These are phyloP conservation scores for Botrytis fragariae DNA, from an alignment of 2,329 filamentous ascomycete genomes.

Conservation along the genomic window DNA sequence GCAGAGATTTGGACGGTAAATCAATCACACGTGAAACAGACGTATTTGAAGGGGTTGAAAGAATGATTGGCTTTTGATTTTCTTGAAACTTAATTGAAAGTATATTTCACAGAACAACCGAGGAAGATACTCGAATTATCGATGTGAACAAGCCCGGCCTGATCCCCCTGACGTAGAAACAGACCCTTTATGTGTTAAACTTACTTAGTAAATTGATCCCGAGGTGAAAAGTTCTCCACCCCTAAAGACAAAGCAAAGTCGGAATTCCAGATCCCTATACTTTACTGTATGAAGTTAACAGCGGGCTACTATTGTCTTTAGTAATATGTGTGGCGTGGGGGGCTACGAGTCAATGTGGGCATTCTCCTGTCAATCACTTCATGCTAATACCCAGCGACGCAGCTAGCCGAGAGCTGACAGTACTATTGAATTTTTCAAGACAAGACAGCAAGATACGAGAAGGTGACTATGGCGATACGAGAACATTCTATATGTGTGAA, in stretches of 20 bases:
- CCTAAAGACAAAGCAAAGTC: background rate
- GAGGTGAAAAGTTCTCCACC: background rate
- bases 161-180: background rate
- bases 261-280: background rate
- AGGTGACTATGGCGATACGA: background rate
- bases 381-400: background rate
- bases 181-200: background rate
- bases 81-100: background rate
- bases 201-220: background rate
- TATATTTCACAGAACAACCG: background rate
- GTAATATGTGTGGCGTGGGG: background rate
- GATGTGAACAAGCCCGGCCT: background rate
- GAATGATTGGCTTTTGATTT: background rate
- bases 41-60: background rate
- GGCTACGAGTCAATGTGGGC: background rate
- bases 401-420: background rate
- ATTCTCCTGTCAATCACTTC: background rate
- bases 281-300: background rate
- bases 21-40: background rate
- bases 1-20: background rate
- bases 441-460: background rate
- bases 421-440: background rate
- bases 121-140: background rate
- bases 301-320: background rate
- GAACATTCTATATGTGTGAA: too few relatives aligned